These are phyloP conservation scores for Didymella lethalis DNA, from an alignment of 2,329 filamentous ascomycete species.

Conservation along the genomic window DNA sequence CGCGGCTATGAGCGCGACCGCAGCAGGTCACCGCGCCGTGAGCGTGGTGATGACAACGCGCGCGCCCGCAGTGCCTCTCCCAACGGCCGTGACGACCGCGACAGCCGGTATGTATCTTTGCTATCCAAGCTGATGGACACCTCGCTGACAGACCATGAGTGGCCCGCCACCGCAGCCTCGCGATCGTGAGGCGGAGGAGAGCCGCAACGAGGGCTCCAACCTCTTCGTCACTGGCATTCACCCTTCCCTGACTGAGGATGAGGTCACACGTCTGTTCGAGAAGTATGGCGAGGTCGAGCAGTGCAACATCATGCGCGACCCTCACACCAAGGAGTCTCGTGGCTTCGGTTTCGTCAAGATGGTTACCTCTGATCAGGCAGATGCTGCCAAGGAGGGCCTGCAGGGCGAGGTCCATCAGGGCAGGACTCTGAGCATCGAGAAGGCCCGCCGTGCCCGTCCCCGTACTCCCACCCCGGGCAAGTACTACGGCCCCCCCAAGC, in stretches of 20 bases:
- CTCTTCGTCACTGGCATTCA: slow-evolving; percentile 99
- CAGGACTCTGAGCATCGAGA: slow-evolving; percentile 96
- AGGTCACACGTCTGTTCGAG: slow-evolving; percentile 94
- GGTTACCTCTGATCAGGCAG: slow-evolving; percentile 91
- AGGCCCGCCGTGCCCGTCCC: slow-evolving; percentile 92
- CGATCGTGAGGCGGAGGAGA: slow-evolving; percentile 75
- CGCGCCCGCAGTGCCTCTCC: slow-evolving; percentile 71
- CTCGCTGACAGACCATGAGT: slow-evolving; percentile 46
- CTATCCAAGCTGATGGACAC: background rate
- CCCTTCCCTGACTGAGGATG: slow-evolving; percentile 85
- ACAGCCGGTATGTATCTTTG: slow-evolving; percentile 44
- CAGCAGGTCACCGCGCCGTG: slow-evolving; percentile 68
- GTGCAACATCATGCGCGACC: slow-evolving; percentile 99
- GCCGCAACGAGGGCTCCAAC: slow-evolving; percentile 93
- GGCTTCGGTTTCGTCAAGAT: slow-evolving; percentile 99
- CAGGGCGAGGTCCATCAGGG: slow-evolving; percentile 96
- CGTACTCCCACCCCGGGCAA: slow-evolving; percentile 97
- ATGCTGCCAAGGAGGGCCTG: slow-evolving; percentile 94
- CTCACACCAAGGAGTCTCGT: slow-evolving; percentile 97
- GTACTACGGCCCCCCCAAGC: slow-evolving; percentile 98
- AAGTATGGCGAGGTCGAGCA: slow-evolving; percentile 99
- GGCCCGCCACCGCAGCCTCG: slow-evolving; percentile 58
- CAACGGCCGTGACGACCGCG: slow-evolving; percentile 66
- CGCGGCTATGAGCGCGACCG: slow-evolving; percentile 70
- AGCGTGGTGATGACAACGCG: slow-evolving; percentile 59